Evolutionary conservation across 2,329 filamentous ascomycete genomes (phyloP).

Genomic region (Fusarium pseudograminearum): DNA sequence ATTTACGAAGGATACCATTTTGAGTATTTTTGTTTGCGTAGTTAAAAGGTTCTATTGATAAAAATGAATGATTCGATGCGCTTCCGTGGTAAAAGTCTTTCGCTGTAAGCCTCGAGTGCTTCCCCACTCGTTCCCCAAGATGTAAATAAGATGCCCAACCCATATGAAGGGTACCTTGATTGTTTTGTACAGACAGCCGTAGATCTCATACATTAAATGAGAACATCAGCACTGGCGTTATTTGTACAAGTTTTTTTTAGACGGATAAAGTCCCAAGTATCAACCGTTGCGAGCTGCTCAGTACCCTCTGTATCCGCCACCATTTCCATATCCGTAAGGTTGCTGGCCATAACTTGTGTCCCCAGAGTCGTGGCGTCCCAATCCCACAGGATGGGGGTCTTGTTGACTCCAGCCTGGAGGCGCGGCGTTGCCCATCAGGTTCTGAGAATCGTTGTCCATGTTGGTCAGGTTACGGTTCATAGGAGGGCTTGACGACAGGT

Average conservation of each 20-base stretch:
- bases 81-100: constrained; percentile 48
- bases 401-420: constrained; percentile 53
- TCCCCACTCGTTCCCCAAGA: constrained; percentile 29
- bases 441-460: constrained; percentile 52
- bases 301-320: constrained; percentile 46
- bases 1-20: constrained; percentile 45
- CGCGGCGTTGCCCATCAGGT: constrained; percentile 56
- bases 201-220: constrained; percentile 19
- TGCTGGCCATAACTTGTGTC: constrained; percentile 44
- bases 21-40: constrained; percentile 37
- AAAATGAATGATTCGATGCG: constrained; percentile 47
- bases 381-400: constrained; percentile 29
- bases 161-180: constrained; percentile 1
- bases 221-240: constrained; percentile 21
- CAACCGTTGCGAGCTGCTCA: constrained; percentile 28
- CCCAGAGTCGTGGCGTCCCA: constrained; percentile 37
- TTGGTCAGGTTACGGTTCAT: constrained; percentile 56
- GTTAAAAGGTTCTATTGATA: constrained; percentile 50
- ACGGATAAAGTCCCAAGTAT: constrained; percentile 12
- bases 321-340: constrained; percentile 42
- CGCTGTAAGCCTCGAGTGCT: constrained; percentile 33
- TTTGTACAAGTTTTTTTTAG: constrained; percentile 28
- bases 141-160: constrained; percentile 23
- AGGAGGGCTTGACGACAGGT: constrained; percentile 46
- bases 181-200: constrained; percentile 31